Evolutionary conservation across 1,284 basidiomycete genomes (phyloP), one percentile per base, ranked within the genome.

Genomic region (Melampsora larici-populina): DNA sequence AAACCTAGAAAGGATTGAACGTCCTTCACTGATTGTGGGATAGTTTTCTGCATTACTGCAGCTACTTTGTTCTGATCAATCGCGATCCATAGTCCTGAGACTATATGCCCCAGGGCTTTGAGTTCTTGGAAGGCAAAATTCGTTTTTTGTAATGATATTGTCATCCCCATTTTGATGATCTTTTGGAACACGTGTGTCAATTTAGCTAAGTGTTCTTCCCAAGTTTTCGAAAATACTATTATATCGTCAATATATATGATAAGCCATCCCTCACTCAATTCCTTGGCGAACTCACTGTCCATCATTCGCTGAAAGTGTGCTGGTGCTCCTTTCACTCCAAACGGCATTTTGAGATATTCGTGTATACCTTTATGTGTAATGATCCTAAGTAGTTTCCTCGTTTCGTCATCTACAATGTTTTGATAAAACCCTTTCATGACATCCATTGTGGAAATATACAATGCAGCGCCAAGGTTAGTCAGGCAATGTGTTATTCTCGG

Each of bases 401-500:
- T 62, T 7, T 71, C 55, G 1, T 29, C 18, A 6, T 58, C 15
- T n/a, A 70, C 43, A 6, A 5, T 33, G 9, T 55, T 36, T 33
- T 71, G 70, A 31, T 71, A 55, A 40, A 55, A 70, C 6, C 69
- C 48, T 60, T 70, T 70, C 4, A 70, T 17, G 5, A 60, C 29
- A 36, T 71, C 70, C 55, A 71, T 71, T 13, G 51, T 40, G 18
- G 51, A 58, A 24, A 71, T 71, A 55, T 40, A n/a, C n/a, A n/a
- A n/a, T n/a, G n/a, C n/a, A n/a, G n/a, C n/a, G n/a, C n/a, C n/a
- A n/a, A n/a, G n/a, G n/a, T n/a, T n/a, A n/a, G n/a, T n/a, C n/a
- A n/a, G n/a, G n/a, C n/a, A n/a, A n/a, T n/a, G n/a, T n/a, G 55
- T n/a, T 62, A 71, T 71, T 55, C 43, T 71, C 13, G 55, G 70